Percentiles rank a stretch among this genome's conserved stretches.
Conservation (phyloP, 2,329 filamentous ascomycete genomes). For the Pseudocercospora cruenta region DNA sequence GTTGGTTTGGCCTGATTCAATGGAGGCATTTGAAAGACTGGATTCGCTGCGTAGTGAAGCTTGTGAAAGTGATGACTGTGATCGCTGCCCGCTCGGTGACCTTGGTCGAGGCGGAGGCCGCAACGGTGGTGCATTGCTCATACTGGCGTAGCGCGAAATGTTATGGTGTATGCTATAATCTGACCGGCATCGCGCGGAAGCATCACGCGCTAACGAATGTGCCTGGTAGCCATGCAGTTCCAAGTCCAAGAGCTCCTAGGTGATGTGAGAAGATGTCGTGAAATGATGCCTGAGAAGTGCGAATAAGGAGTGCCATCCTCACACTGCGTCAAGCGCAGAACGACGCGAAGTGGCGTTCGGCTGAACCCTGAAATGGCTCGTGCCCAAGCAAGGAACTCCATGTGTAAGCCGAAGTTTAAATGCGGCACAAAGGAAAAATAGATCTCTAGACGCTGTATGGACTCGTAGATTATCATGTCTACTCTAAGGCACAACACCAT, state of each 20-base stretch:
- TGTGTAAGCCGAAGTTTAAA: neutral
- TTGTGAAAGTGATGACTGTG: slow-evolving; percentile 40
- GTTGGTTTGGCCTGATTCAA: slow-evolving; percentile 43
- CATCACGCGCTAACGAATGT: neutral
- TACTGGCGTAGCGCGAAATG: slow-evolving; percentile 19
- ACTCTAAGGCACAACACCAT: no score
- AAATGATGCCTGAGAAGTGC: neutral
- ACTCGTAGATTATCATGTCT: no score
- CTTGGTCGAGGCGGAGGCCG: slow-evolving; percentile 38
- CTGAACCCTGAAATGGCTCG: neutral
- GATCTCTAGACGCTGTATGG: no score
- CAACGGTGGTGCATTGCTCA: slow-evolving; percentile 35
- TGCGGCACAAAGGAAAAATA: no score
- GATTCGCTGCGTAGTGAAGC: slow-evolving; percentile 39
- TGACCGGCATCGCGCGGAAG: slow-evolving; percentile 7
- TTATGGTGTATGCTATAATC: neutral
- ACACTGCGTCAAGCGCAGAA: neutral
- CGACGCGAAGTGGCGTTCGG: neutral
- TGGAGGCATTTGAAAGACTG: slow-evolving; percentile 40
- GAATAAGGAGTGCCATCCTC: neutral
- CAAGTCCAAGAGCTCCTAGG: neutral
- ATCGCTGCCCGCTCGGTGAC: slow-evolving; percentile 37
- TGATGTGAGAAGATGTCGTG: neutral
- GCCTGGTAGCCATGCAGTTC: neutral
- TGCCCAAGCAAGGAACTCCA: neutral